Base-by-base conservation (phyloP, 2,329 filamentous ascomycete species). In the Rhexocercosporidium sp. region DNA sequence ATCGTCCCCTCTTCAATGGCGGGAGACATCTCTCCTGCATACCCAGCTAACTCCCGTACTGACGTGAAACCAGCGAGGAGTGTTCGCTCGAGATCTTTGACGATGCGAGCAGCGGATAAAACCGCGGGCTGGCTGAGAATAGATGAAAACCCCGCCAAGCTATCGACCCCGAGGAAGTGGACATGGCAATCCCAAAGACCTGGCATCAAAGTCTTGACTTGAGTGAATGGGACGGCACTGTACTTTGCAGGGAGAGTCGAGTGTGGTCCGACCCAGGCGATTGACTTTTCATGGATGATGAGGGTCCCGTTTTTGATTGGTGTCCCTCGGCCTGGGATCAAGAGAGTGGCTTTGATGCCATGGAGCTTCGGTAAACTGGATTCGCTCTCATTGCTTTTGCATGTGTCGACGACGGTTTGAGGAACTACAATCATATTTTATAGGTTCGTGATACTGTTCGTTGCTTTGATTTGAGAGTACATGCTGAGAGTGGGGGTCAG, bases 171-270 rank as follows among this genome's bases (percentile, higher is more conserved):
- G 4, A 79, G 69, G 68, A 82, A 83, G 71, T 86, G 84, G 0
- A 80, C 78, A 72, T 86, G 84, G 68, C 79, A 82, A 66, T 86
- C 84, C 83, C 84, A 86, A 25, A 87, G 78, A 2, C 84, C 84
- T 0, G 84, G 84, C 76, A 86, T 81, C 9, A 84, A 71, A 11
- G 82, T 79, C 0, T 80, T 78, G 16, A 85, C 81, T 20, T 77
- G 74, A 0, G 74, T 76, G 29, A 73, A 73, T 1, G 65, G 67
- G 29, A 79, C 62, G 5, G 68, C 34, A 16, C 66, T 67, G 66
- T 80, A 82, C 60, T 77, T 73, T 12, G 60, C 54, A 1, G 80
- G 80, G 5, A 80, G 65, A 16, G 72, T 68, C 14, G 68, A 44
- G 46, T 76, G 69, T 7, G 69, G 44, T 7, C 81, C 81, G 34